Evolutionary conservation across 768 basidiomycete genomes (phyloP), one percentile per base, ranked within the genome.

Genomic region (Rhizopogon sp.): DNA sequence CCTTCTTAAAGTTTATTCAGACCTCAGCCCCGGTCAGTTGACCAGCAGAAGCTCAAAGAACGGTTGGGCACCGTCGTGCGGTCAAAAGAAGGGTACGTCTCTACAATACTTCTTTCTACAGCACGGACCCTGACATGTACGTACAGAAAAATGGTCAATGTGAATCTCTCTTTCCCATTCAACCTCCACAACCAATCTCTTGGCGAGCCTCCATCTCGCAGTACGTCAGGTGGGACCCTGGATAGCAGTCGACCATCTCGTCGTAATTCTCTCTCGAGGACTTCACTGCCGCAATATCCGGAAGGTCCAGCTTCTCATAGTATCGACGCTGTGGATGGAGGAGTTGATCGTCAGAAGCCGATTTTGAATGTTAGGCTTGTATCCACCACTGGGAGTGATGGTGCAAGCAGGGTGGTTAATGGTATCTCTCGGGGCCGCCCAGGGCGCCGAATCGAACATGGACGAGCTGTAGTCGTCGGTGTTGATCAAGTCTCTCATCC

Each of bases 141-240:
- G 53, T 29, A 35, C 65, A 87, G 85, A 33, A 84, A 80, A 76
- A 87, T 87, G 85, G 84, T 87, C 59, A 85, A 86, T 54, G 78
- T 87, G 13, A 77, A 78, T 53, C 79, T 81, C 2, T 76, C 74
- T 22, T 72, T 81, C 28, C 85, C 85, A 0, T 87, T 87, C 70
- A 81, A 82, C 62, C 72, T 86, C 7, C 78, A 78, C 56, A 79
- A 79, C 64, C 70, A 71, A 31, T 52, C 47, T 8, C 55, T 65
- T 29, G 63, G 55, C 16, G 66, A 68, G 3, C 60, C 63, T 29
- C 66, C 68, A 51, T 65, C 67, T 28, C 70, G 71, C 43, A 70
- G 71, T 56, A 60, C 69, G 39, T 76, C 74, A 16, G 66, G 67
- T 3, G 65, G 60, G n/a, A 70, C 68, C 1, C 44, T 56, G 3